Evolutionary conservation across 2,329 filamentous ascomycete species (phyloP), one percentile per base, ranked within the genome.

Genomic region (Harringtonia aguacate): DNA sequence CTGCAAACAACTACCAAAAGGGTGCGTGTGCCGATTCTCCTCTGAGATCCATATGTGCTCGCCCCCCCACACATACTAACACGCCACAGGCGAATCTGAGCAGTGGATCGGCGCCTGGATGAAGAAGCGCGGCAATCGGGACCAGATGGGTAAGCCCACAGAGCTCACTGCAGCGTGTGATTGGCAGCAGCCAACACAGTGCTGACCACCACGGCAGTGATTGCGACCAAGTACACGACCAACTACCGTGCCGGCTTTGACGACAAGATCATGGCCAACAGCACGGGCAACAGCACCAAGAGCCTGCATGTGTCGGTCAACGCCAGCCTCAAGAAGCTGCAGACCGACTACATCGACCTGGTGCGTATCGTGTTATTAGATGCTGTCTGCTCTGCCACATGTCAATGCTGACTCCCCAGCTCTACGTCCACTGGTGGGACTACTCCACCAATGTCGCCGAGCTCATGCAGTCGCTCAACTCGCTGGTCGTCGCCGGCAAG

Each of bases 101-200:
- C 59, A 55, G 42, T 81, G 80, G 75, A 65, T 86, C 45, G 82
- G 82, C 30, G 78, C 82, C 52, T 86, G 81, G 80, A 81, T 84
- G 76, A 67, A 69, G 53, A 70, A 70, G 48, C 72, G 77, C 10
- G 67, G 70, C n/a, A 75, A 75, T 47, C 72, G 83, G 21, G 80
- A 84, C 51, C 67, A 83, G 56, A 74, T 86, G 60, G 67, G 70
- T 73, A 53, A 47, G 66, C 14, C 7, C 8, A 4, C 20, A 20
- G 21, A 17, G 10, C n/a, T n/a, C 8, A 41, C 30, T 27, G 17
- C 17, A 27, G n/a, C n/a, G n/a, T n/a, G n/a, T n/a, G n/a, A n/a
- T n/a, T n/a, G n/a, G n/a, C n/a, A n/a, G n/a, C n/a, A n/a, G n/a
- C n/a, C n/a, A n/a, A n/a, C n/a, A n/a, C n/a, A n/a, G n/a, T 18